A percentile compares a stretch with the other conserved stretches of the same genome.
Conservation (phyloP, 768 basidiomycete species). For the Tephrocybe sp. region DNA sequence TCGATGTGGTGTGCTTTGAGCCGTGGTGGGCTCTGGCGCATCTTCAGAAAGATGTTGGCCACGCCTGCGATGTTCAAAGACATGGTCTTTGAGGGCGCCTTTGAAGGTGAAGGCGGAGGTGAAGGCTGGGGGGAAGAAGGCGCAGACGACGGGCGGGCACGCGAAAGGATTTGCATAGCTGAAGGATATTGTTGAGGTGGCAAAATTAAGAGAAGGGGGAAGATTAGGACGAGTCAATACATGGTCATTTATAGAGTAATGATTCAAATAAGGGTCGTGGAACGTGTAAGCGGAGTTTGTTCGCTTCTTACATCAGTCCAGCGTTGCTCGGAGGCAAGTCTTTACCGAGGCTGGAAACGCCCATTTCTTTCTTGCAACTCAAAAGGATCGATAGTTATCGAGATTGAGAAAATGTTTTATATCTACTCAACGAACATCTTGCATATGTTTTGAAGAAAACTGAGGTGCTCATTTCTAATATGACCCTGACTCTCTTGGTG, state of each 20-base stretch:
- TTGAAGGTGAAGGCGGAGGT: slow-evolving; percentile 15
- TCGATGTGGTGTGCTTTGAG: slow-evolving; percentile 29
- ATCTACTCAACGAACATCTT: background rate
- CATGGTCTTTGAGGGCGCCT: slow-evolving; percentile 18
- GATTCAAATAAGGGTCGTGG: background rate
- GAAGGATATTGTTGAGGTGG: background rate
- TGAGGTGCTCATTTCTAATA: no score
- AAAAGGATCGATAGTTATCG: no score
- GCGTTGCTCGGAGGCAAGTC: slow-evolving; percentile 6
- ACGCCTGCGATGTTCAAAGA: slow-evolving; percentile 40
- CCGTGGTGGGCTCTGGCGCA: slow-evolving; percentile 36
- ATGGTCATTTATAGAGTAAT: slow-evolving; percentile 2
- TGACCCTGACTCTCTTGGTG: no score
- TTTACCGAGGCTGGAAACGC: background rate
- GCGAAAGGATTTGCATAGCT: background rate
- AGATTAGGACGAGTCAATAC: background rate
- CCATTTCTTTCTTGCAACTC: background rate
- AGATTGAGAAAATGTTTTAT: no score
- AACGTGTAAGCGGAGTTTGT: slow-evolving; percentile 18
- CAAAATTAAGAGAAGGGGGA: background rate
- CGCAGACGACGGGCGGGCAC: slow-evolving; percentile 9
- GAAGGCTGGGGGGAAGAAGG: slow-evolving; percentile 9
- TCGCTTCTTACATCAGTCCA: slow-evolving; percentile 15
- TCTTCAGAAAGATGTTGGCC: slow-evolving; percentile 54
- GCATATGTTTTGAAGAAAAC: no score